Conservation (phyloP, 352 stramenopile genomes). For the Phytophthora aleatoria region DNA sequence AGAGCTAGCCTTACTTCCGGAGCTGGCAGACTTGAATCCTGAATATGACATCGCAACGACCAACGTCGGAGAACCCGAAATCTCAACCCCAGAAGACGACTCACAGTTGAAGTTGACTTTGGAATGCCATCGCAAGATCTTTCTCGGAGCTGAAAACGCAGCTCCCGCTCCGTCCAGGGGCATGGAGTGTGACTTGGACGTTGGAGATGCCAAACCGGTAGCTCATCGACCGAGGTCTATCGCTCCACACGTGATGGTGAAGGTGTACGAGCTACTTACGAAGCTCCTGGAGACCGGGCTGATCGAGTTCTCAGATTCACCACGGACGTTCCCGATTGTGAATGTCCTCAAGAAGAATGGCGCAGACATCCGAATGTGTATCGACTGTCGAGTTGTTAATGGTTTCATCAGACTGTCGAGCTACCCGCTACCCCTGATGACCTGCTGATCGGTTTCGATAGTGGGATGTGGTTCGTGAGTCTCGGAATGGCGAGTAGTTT, state of each 20-base stretch:
- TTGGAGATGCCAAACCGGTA: not conserved
- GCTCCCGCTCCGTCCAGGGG: too few species aligned
- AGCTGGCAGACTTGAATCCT: not conserved
- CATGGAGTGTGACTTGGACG: not conserved
- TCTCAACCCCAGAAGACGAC: not conserved
- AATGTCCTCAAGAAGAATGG: not conserved
- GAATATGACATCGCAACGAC: not conserved
- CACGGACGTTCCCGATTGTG: not conserved
- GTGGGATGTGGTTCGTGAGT: not conserved
- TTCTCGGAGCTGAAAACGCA: not conserved
- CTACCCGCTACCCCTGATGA: not conserved
- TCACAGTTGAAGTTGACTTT: too few species aligned
- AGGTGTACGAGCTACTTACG: not conserved
- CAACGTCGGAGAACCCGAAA: not conserved
- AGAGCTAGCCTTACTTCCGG: not conserved
- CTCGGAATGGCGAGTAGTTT: constrained; percentile 3
- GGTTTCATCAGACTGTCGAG: not conserved
- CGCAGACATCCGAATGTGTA: not conserved
- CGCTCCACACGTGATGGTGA: not conserved
- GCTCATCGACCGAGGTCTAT: too few species aligned
- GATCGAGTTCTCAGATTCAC: not conserved
- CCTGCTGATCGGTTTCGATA: not conserved
- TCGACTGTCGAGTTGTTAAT: not conserved
- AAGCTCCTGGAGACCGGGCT: not conserved
- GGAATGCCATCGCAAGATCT: too few species aligned